phyloP scores from a whole-genome alignment of 345 rosid species.

The Brassica nigra region DNA sequence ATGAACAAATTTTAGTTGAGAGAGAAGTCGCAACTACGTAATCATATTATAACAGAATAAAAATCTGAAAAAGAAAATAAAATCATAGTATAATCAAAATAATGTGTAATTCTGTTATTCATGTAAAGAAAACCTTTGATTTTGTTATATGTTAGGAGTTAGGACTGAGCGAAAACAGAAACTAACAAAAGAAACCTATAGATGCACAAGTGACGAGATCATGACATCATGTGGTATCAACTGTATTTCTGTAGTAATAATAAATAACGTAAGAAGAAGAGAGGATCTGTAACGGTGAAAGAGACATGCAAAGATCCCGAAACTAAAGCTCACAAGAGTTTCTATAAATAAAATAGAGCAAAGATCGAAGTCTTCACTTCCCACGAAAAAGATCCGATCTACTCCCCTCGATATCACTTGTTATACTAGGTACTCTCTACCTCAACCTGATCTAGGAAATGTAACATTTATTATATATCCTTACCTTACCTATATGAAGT shows the following conservation, averaged over 20 bases:
- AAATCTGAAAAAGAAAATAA: not conserved
- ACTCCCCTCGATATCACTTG: constrained; percentile 33
- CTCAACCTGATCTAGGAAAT: constrained; percentile 4
- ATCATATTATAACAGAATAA: not conserved
- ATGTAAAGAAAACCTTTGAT: not conserved
- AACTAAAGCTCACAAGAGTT: constrained; percentile 28
- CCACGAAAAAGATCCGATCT: constrained; percentile 59
- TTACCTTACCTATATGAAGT: not conserved
- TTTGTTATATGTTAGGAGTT: not conserved
- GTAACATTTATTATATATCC: constrained; percentile 6
- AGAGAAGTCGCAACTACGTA: not conserved
- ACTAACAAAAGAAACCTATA: not conserved
- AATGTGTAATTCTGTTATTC: not conserved
- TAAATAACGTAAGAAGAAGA: constrained; percentile 35
- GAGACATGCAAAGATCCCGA: constrained; percentile 37
- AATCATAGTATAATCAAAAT: not conserved
- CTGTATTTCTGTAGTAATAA: constrained; percentile 30
- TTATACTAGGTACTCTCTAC: constrained; percentile 16
- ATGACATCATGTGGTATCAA: constrained; percentile 36
- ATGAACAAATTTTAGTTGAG: not conserved
- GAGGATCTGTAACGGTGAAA: constrained; percentile 33
- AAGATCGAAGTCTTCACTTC: constrained; percentile 53
- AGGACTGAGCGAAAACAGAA: not conserved
- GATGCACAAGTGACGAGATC: constrained; percentile 21
- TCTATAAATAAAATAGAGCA: constrained; percentile 31